Conservation (phyloP, 2,329 filamentous ascomycete genomes). For the Aureobasidium sp. region DNA sequence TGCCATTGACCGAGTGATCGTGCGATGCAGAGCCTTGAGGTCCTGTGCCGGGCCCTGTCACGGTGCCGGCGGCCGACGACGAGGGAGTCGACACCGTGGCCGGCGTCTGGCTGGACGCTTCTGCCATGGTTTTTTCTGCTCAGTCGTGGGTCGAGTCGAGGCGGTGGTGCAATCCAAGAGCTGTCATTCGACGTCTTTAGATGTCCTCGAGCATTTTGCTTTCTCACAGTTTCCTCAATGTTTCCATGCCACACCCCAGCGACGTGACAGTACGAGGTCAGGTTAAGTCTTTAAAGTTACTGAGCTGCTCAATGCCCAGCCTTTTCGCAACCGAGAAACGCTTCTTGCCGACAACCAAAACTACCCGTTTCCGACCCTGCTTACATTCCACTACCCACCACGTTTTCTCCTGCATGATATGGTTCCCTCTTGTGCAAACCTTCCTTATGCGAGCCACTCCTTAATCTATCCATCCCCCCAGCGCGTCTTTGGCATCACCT, state of each 20-base stretch:
- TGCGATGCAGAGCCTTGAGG: conserved; percentile 14
- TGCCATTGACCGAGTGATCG: conserved; percentile 10
- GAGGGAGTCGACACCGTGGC: conserved; percentile 13
- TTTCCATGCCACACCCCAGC: conserved; percentile 11
- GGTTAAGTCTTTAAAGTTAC: conserved; percentile 4
- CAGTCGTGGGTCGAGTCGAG: neutral
- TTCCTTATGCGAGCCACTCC: neutral
- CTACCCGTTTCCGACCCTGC: neutral
- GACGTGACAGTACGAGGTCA: conserved; percentile 4
- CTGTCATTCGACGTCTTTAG: conserved; percentile 9
- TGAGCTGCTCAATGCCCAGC: conserved; percentile 8
- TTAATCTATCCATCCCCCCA: neutral
- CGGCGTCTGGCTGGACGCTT: conserved; percentile 7
- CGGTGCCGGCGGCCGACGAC: conserved; percentile 4
- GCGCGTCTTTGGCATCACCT: neutral
- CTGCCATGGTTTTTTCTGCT: conserved; percentile 14
- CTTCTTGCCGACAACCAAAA: conserved; percentile 4
- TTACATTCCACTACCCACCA: conserved; percentile 3
- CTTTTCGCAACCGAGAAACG: neutral
- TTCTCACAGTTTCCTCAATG: neutral
- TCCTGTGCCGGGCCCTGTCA: neutral
- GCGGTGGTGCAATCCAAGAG: neutral
- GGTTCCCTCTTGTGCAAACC: neutral
- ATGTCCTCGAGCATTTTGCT: conserved; percentile 8
- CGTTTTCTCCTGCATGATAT: neutral